phyloP scores from a whole-genome alignment of 2,329 filamentous ascomycete genomes.

The Colletotrichum caudatum region DNA sequence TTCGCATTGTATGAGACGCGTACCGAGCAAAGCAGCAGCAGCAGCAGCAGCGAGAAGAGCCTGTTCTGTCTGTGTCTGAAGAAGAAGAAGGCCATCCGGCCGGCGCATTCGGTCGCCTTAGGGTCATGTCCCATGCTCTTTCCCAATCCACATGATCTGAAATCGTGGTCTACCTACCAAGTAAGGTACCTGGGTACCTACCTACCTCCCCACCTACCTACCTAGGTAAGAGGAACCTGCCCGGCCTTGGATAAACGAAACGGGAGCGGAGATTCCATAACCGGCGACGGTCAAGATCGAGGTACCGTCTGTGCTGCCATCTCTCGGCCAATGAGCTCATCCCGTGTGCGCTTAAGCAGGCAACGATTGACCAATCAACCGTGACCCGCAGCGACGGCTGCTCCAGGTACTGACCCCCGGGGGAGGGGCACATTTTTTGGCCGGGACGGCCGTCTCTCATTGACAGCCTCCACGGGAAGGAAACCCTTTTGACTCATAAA shows the following conservation, averaged over 20 bases:
- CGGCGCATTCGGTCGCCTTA: background rate
- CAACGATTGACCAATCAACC: constrained; percentile 38
- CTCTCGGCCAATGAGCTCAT: constrained; percentile 22
- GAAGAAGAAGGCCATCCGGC: constrained; percentile 12
- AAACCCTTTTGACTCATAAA: constrained; percentile 34
- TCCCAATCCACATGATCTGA: background rate
- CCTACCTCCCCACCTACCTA: too few relatives aligned
- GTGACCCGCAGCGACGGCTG: constrained; percentile 15
- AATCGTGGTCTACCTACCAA: too few relatives aligned
- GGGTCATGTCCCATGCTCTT: background rate
- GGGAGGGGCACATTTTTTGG: background rate
- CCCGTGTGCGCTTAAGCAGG: constrained; percentile 29
- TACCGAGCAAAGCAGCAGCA: background rate
- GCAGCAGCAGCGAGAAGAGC: background rate
- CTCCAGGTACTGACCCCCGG: too few relatives aligned
- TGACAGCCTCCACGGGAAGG: background rate
- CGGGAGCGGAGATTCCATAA: constrained; percentile 40
- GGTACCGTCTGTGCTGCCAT: background rate
- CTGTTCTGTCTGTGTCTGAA: background rate
- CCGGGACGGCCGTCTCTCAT: background rate
- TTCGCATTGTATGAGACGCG: background rate
- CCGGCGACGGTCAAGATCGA: constrained; percentile 9
- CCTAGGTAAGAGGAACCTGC: too few relatives aligned
- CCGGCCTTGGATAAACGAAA: background rate
- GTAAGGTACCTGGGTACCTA: too few relatives aligned